Conservation (phyloP, 208 protist species). For the Tritrichomonas musculus region DNA sequence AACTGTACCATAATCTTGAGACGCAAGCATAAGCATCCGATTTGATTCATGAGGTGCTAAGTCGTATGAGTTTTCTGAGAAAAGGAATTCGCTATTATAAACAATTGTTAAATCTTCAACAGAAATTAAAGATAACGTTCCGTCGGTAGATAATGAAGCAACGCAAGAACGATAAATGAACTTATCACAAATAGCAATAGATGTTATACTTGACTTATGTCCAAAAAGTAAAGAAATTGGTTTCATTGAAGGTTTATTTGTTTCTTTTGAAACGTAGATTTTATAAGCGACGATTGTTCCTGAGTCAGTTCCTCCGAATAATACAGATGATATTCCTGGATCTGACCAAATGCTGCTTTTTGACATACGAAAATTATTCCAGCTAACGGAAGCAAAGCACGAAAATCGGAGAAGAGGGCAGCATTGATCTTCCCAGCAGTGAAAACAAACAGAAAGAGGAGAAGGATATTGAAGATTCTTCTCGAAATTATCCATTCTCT, state of each 20-base stretch:
- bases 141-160: not conserved
- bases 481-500: too few relatives aligned
- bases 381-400: not conserved
- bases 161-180: not conserved
- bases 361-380: not conserved
- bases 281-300: slow-evolving; percentile 19
- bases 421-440: slow-evolving; percentile 25
- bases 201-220: not conserved
- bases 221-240: slow-evolving; percentile 4
- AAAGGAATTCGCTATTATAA: not conserved
- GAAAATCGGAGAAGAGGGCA: not conserved
- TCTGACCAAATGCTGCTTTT: not conserved
- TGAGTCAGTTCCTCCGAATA: not conserved
- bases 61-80: not conserved
- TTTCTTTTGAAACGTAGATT: not conserved
- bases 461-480: not conserved
- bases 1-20: not conserved
- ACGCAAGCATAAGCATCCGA: not conserved
- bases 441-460: not conserved
- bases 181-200: not conserved
- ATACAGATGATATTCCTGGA: not conserved
- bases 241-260: not conserved
- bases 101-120: slow-evolving; percentile 33
- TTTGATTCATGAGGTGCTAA: not conserved
- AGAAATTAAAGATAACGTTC: slow-evolving; percentile 17